Conservation (phyloP, 805 yeast genomes). For the Cyberlindnera samutprakarnensis region DNA sequence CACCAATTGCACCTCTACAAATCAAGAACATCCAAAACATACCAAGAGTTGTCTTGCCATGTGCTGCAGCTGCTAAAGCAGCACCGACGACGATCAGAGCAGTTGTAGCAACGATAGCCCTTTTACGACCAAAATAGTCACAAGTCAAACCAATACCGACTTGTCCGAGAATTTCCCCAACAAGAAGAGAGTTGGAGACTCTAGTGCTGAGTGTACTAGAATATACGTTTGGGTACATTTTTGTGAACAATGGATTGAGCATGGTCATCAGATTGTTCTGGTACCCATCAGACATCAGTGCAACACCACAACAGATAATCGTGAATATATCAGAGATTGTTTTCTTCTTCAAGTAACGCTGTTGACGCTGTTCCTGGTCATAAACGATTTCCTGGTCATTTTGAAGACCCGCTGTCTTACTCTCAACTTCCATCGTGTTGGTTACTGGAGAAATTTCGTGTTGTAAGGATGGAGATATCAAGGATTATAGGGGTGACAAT, state of each 20-base stretch:
- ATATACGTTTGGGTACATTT: slow-evolving; percentile 31
- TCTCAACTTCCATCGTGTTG: no score
- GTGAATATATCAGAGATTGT: slow-evolving; percentile 32
- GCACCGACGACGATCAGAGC: slow-evolving; percentile 56
- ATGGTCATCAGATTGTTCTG: slow-evolving; percentile 70
- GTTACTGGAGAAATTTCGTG: no score
- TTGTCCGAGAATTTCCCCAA: slow-evolving; percentile 68
- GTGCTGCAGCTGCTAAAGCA: slow-evolving; percentile 60
- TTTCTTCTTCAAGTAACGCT: slow-evolving; percentile 20
- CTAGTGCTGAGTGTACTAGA: slow-evolving; percentile 44
- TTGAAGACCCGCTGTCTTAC: not conserved
- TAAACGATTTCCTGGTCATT: slow-evolving; percentile 5
- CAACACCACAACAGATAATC: slow-evolving; percentile 60
- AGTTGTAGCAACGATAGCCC: slow-evolving; percentile 63
- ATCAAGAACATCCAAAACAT: slow-evolving; percentile 75
- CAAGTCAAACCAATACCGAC: slow-evolving; percentile 56
- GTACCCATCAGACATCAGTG: slow-evolving; percentile 71
- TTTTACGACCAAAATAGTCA: slow-evolving; percentile 62
- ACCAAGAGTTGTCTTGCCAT: slow-evolving; percentile 47
- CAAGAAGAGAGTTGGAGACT: slow-evolving; percentile 61
- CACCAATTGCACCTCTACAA: slow-evolving; percentile 69
- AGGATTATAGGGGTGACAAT: no score
- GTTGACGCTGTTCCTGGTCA: slow-evolving; percentile 16
- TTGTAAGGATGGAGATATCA: no score
- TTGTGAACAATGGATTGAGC: slow-evolving; percentile 50